Base-by-base conservation (phyloP, 1,284 basidiomycete genomes). In the Lignosus rhinocerotis region DNA sequence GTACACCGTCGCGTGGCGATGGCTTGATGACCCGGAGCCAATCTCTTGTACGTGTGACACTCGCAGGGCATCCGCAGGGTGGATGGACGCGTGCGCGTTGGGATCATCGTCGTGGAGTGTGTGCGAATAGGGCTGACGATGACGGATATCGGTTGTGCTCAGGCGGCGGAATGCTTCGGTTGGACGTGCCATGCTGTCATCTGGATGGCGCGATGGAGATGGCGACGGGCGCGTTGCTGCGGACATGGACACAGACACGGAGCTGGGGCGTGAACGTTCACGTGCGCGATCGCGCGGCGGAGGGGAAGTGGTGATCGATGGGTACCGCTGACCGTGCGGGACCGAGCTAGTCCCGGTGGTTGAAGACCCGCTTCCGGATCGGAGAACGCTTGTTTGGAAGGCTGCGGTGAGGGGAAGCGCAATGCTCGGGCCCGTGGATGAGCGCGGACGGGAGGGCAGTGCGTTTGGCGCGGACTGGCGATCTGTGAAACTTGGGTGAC, bases 401-500 rank as follows among this genome's bases (percentile, higher is more conserved):
- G 68, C 68, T 17, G 61, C 56, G 8, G 69, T 66, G 42, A 72
- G 66, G 5, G 66, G 66, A 2, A 66, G 55, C 25, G 56, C 53
- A 16, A 49, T 42, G 34, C 66, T 53, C n/a, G 68, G 62, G 19
- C 57, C 60, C 5, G 66, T 66, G 42, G 61, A 56, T 17, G 69
- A 66, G 31, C 68, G 67, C 21, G 70, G 69, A 34, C 71, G 69
- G 59, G 67, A 66, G 12, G 69, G 65, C 16, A 67, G 63, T 16
- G 67, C 54, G 30, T 62, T 63, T 9, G 66, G 53, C 9, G 68
- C 57, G 14, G 64, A 61, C 38, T 62, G 65, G 32, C 59, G 58
- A 16, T 60, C 57, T 11, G 60, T 59, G 34, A 70, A 61, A 30
- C 63, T 62, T 10, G 70, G 70, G 10, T 68, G 66, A 33, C 62